Percentiles rank a stretch among this genome's conserved stretches.
phyloP scores from a whole-genome alignment of 1,284 basidiomycete species.

The Papiliotrema flavescens region DNA sequence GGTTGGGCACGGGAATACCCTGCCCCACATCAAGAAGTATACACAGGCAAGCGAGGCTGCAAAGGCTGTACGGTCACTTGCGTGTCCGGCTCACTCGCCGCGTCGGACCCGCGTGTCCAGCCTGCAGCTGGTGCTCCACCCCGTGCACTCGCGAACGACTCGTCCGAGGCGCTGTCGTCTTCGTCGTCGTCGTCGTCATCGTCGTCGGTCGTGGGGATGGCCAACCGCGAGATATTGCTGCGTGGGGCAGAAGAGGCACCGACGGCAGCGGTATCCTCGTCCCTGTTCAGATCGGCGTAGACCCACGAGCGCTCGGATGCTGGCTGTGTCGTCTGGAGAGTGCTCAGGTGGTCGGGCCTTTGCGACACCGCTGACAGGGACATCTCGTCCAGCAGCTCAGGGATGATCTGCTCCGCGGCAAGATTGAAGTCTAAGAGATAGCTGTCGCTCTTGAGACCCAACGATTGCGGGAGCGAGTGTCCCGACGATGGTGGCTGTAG shows the following conservation, averaged over 20 bases:
- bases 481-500: too few relatives aligned
- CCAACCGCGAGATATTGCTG: not conserved
- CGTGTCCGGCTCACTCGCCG: not conserved
- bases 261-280: conserved; percentile 9
- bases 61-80: not conserved
- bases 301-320: not conserved
- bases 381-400: not conserved
- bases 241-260: not conserved
- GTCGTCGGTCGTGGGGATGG: not conserved
- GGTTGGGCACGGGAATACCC: too few relatives aligned
- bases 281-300: conserved; percentile 6
- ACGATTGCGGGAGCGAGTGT: too few relatives aligned
- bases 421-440: too few relatives aligned
- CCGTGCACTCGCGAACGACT: not conserved
- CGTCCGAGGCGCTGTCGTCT: not conserved
- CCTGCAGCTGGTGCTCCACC: not conserved
- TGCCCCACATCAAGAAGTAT: too few relatives aligned
- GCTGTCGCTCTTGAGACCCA: too few relatives aligned
- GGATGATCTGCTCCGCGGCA: not conserved
- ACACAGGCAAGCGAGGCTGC: too few relatives aligned
- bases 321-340: not conserved
- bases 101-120: not conserved
- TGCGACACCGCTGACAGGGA: not conserved
- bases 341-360: not conserved
- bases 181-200: not conserved